These are phyloP conservation scores for Talaromyces islandicus DNA, from an alignment of 2,329 filamentous ascomycete species.

Conservation along the genomic window DNA sequence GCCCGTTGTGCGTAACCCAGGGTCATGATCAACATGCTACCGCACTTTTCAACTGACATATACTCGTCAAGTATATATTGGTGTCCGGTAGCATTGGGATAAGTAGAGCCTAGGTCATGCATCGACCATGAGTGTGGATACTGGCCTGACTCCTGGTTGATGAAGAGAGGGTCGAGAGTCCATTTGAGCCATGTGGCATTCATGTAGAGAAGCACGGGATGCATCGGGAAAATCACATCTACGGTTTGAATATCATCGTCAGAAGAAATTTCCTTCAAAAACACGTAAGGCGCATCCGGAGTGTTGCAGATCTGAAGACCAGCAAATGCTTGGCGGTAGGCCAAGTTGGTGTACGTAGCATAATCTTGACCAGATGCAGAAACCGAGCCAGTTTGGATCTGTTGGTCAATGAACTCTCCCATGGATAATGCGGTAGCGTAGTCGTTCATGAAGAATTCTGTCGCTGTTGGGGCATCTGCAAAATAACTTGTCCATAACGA, in stretches of 20 bases:
- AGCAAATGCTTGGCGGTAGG: conserved; percentile 47
- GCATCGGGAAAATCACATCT: conserved; percentile 30
- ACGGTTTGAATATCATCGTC: conserved; percentile 37
- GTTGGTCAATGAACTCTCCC: conserved; percentile 35
- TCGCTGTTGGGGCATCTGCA: conserved; percentile 31
- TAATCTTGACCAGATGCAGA: conserved; percentile 44
- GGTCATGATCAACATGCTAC: conserved; percentile 30
- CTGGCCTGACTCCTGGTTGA: conserved; percentile 28
- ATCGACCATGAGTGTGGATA: conserved; percentile 29
- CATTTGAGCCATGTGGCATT: conserved; percentile 34
- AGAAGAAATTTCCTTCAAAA: conserved; percentile 40
- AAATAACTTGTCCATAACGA: conserved; percentile 48
- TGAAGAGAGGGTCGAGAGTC: conserved; percentile 33
- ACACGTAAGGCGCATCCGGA: conserved; percentile 33
- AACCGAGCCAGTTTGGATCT: conserved; percentile 39
- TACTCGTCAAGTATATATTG: conserved; percentile 23
- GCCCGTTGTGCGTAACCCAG: conserved; percentile 29
- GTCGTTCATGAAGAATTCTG: conserved; percentile 46
- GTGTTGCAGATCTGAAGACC: conserved; percentile 47
- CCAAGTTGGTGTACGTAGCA: conserved; percentile 45
- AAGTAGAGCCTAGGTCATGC: conserved; percentile 30
- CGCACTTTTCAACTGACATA: conserved; percentile 34
- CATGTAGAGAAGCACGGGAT: conserved; percentile 35
- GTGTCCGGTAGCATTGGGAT: conserved; percentile 34
- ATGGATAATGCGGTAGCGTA: conserved; percentile 29